A percentile compares a stretch with the other conserved stretches of the same genome.
phyloP scores from a whole-genome alignment of 805 yeast species.

The Candida sakaeoensis region DNA sequence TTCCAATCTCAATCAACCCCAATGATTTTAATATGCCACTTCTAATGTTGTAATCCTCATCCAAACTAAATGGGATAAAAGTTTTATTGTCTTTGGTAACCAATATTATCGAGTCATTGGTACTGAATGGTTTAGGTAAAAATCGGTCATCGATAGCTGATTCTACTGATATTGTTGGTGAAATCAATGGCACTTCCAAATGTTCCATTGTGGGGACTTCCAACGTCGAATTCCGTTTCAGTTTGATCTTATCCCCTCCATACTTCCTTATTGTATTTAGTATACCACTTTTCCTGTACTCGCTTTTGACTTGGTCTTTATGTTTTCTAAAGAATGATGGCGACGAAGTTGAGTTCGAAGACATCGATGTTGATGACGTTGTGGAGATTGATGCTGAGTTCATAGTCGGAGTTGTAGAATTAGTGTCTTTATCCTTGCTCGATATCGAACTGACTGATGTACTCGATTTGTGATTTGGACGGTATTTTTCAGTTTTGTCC shows the following conservation, averaged over 20 bases:
- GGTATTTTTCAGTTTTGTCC: constrained; percentile 6
- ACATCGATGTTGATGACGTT: constrained; percentile 12
- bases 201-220: constrained; percentile 1
- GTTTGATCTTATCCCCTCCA: constrained; percentile 19
- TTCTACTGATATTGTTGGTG: constrained; percentile 5
- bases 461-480: constrained; percentile 17
- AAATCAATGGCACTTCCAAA: neutral
- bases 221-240: constrained; percentile 1
- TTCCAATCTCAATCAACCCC: constrained; percentile 29
- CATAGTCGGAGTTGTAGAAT: constrained; percentile 25
- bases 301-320: constrained; percentile 31
- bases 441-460: constrained; percentile 12
- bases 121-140: constrained; percentile 18
- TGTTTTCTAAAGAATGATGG: constrained; percentile 58
- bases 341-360: constrained; percentile 7
- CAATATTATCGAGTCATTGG: constrained; percentile 20
- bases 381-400: neutral
- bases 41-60: constrained; percentile 13
- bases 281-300: constrained; percentile 22
- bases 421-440: constrained; percentile 1
- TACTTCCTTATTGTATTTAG: constrained; percentile 39
- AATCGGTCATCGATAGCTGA: constrained; percentile 21
- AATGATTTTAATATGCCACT: constrained; percentile 25
- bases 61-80: constrained; percentile 46
- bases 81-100: constrained; percentile 60